phyloP scores from a whole-genome alignment of 2,329 filamentous ascomycete species.

The Sarocladiaceae sp. region DNA sequence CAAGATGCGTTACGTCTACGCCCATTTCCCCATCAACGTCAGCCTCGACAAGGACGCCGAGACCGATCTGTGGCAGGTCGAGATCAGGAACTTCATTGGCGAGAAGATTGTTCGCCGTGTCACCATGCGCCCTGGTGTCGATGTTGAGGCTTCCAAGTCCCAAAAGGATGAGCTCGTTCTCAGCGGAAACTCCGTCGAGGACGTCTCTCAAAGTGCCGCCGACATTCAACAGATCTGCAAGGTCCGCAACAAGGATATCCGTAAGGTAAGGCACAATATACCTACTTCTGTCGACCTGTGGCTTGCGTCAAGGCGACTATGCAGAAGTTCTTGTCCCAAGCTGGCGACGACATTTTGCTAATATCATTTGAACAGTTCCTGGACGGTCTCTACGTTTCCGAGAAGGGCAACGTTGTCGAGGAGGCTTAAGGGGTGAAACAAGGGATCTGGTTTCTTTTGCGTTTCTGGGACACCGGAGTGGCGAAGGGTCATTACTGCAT shows the following conservation, averaged over 20 bases:
- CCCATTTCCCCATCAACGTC: conserved; percentile 99
- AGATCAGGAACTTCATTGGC: conserved; percentile 99
- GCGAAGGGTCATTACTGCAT: conserved; percentile 60
- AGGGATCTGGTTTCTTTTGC: conserved; percentile 45
- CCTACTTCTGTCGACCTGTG: neutral
- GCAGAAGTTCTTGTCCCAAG: too few relatives aligned
- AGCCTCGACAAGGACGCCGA: conserved; percentile 96
- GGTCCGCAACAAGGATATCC: conserved; percentile 99
- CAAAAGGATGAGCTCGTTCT: conserved; percentile 98
- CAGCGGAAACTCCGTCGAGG: conserved; percentile 91
- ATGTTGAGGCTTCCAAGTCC: conserved; percentile 83
- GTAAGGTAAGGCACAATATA: conserved; percentile 86
- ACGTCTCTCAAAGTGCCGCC: conserved; percentile 95
- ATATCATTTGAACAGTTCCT: conserved; percentile 62
- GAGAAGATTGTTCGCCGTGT: conserved; percentile 98
- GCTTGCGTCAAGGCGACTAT: neutral
- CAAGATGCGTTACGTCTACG: conserved; percentile 99
- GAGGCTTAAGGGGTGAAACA: conserved; percentile 47
- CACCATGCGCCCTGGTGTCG: conserved; percentile 83
- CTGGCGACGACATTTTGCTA: too few relatives aligned
- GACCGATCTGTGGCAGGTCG: conserved; percentile 82
- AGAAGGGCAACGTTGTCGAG: conserved; percentile 91
- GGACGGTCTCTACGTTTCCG: conserved; percentile 99
- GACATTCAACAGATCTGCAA: conserved; percentile 99
- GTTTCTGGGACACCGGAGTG: conserved; percentile 61